Conservation (phyloP, 1,284 basidiomycete species). For the Cutaneotrichosporon curvatum region DNA sequence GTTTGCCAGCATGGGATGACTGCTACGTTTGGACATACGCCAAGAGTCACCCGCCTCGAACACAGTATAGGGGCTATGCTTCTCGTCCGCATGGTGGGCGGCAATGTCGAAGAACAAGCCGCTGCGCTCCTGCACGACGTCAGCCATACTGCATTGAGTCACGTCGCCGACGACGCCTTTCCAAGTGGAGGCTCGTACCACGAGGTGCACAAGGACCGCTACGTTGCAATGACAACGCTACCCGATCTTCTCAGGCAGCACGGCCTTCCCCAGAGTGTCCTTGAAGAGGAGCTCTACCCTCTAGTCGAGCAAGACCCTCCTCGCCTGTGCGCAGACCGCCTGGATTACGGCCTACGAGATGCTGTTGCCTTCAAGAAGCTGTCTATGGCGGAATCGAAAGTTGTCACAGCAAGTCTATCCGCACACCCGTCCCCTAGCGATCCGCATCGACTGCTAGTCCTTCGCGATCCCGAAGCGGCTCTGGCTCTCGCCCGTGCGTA, state of each 20-base stretch:
- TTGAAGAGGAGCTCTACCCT: slow-evolving; percentile 14
- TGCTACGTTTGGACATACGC: slow-evolving; percentile 8
- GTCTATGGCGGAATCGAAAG: not conserved
- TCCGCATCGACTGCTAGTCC: slow-evolving; percentile 6
- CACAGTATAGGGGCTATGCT: slow-evolving; percentile 15
- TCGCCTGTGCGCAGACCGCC: slow-evolving; percentile 14
- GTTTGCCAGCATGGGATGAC: slow-evolving; percentile 17
- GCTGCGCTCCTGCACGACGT: slow-evolving; percentile 16
- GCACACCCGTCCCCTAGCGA: slow-evolving; percentile 1
- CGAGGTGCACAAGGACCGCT: slow-evolving; percentile 14
- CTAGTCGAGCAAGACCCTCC: slow-evolving; percentile 14
- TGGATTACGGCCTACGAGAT: slow-evolving; percentile 19
- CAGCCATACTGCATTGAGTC: slow-evolving; percentile 11
- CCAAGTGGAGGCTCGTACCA: slow-evolving; percentile 1
- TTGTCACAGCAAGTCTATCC: slow-evolving; percentile 1
- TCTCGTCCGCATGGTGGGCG: slow-evolving; percentile 12
- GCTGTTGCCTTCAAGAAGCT: slow-evolving; percentile 11
- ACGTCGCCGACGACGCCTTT: slow-evolving; percentile 13
- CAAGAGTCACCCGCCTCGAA: slow-evolving; percentile 14
- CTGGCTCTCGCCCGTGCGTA: slow-evolving; percentile 12
- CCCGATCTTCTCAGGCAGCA: not conserved
- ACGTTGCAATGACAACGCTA: slow-evolving; percentile 8
- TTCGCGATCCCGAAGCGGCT: not conserved
- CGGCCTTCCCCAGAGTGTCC: not conserved
- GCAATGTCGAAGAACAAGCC: slow-evolving; percentile 11